phyloP scores from a whole-genome alignment of 2,329 filamentous ascomycete genomes.

The Neonectria ditissima region DNA sequence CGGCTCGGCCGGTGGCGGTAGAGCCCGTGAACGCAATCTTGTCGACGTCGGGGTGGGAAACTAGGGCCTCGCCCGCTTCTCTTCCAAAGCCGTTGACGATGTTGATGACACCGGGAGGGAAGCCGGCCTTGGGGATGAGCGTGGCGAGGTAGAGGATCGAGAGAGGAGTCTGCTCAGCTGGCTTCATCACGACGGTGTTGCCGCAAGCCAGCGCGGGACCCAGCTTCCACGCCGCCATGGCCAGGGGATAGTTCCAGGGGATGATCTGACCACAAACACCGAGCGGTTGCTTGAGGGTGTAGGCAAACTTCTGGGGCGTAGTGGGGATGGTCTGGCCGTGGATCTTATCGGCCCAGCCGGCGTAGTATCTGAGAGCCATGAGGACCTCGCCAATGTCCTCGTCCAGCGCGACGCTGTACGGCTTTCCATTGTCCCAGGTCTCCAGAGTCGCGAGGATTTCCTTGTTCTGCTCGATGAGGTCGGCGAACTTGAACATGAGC shows the following conservation, averaged over 20 bases:
- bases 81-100: constrained; percentile 75
- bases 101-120: constrained; percentile 79
- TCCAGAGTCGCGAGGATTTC: constrained; percentile 63
- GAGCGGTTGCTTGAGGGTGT: constrained; percentile 76
- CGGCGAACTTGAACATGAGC: constrained; percentile 76
- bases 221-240: constrained; percentile 80
- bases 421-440: constrained; percentile 81
- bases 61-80: constrained; percentile 73
- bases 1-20: constrained; percentile 73
- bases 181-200: constrained; percentile 70
- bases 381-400: constrained; percentile 67
- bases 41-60: constrained; percentile 72
- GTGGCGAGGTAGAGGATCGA: constrained; percentile 70
- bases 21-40: constrained; percentile 81
- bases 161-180: constrained; percentile 72
- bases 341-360: constrained; percentile 78
- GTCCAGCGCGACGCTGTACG: constrained; percentile 70
- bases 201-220: constrained; percentile 73
- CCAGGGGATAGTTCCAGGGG: constrained; percentile 79
- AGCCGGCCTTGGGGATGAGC: constrained; percentile 76
- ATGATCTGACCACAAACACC: constrained; percentile 78
- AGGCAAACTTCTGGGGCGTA: constrained; percentile 72
- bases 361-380: constrained; percentile 70
- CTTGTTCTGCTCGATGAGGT: constrained; percentile 73
- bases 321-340: constrained; percentile 77